Evolutionary conservation across 345 rosid species (phyloP).

Genomic region (Syzygium aqueum): DNA sequence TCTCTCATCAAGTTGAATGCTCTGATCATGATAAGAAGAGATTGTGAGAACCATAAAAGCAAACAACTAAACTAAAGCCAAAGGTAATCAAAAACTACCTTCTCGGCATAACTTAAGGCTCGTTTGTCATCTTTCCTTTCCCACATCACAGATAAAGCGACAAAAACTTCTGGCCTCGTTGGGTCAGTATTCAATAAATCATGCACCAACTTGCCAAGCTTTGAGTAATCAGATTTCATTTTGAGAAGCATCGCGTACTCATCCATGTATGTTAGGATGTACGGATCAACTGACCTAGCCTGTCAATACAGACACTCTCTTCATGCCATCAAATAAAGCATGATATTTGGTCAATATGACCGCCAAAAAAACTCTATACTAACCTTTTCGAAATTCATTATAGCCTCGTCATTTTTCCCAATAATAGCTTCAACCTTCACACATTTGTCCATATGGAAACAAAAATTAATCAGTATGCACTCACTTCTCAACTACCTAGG

Average conservation of each 20-base stretch:
- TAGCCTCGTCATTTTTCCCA: conserved; percentile 91
- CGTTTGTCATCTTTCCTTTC: conserved; percentile 83
- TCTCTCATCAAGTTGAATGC: conserved; percentile 86
- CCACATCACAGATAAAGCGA: conserved; percentile 79
- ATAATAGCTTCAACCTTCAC: conserved; percentile 84
- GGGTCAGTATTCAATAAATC: conserved; percentile 83
- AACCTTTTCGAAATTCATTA: conserved; percentile 91
- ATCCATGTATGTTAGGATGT: conserved; percentile 78
- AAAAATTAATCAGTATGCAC: neutral
- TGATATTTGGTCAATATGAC: neutral
- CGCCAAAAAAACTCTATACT: neutral
- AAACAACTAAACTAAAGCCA: neutral
- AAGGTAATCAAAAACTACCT: conserved; percentile 46
- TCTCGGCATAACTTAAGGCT: conserved; percentile 86
- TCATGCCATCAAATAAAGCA: neutral
- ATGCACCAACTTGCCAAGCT: conserved; percentile 84
- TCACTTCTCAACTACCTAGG: neutral
- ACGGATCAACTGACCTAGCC: conserved; percentile 94
- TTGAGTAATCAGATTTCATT: conserved; percentile 69
- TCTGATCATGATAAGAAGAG: conserved; percentile 34
- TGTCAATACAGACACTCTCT: conserved; percentile 19
- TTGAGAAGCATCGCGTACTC: conserved; percentile 97
- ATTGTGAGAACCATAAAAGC: neutral
- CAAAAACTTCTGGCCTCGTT: conserved; percentile 83
- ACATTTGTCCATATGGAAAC: neutral